Evolutionary conservation across 2,329 filamentous ascomycete genomes (phyloP).

Genomic region (Calonectria pauciramosa): DNA sequence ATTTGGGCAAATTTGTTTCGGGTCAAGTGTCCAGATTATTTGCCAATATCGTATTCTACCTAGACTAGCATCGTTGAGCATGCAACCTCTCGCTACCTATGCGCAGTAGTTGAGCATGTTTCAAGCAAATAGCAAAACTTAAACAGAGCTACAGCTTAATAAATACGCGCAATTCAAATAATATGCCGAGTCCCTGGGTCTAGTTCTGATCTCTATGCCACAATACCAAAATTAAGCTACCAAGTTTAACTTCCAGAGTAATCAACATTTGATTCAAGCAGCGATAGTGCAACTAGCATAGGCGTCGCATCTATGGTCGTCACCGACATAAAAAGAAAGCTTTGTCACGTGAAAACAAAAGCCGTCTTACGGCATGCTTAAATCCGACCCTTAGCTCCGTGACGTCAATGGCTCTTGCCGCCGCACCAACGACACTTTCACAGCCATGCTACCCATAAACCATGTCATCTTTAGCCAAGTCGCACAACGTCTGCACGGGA

Average conservation of each 20-base stretch:
- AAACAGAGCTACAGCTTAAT: not conserved
- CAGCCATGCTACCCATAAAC: not conserved
- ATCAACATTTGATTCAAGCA: not conserved
- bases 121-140: not conserved
- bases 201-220: not conserved
- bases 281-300: not conserved
- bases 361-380: not conserved
- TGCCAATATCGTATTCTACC: not conserved
- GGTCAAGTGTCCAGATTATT: not conserved
- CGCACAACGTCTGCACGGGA: slow-evolving; percentile 42
- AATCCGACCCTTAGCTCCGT: slow-evolving; percentile 13
- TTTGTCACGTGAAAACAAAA: not conserved
- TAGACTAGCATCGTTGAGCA: not conserved
- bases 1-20: not conserved
- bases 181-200: not conserved
- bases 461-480: slow-evolving; percentile 42
- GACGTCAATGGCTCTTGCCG: not conserved
- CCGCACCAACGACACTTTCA: not conserved
- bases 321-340: not conserved
- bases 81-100: not conserved
- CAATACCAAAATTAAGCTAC: not conserved
- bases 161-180: not conserved
- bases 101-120: not conserved
- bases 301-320: not conserved
- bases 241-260: not conserved